These are phyloP conservation scores for Monosporascus sp. DNA, from an alignment of 2,329 filamentous ascomycete species.

Conservation along the genomic window DNA sequence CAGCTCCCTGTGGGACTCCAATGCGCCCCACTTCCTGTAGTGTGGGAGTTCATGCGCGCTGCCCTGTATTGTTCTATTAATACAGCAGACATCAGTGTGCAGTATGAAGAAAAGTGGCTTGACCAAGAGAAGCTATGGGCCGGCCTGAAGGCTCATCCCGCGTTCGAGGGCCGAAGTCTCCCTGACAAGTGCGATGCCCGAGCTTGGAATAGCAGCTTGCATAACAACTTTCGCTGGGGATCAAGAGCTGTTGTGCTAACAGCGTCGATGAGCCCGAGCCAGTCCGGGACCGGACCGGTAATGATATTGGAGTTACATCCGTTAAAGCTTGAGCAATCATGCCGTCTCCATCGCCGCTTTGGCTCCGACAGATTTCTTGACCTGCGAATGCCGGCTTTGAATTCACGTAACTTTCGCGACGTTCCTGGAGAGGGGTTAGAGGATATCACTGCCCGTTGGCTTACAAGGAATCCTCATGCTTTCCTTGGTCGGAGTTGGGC, in stretches of 20 bases:
- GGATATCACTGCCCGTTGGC: constrained; percentile 31
- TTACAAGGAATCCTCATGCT: constrained; percentile 27
- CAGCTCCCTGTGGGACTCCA: constrained; percentile 32
- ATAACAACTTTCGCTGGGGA: constrained; percentile 22
- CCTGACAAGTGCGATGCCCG: constrained; percentile 35
- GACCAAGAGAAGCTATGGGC: constrained; percentile 36
- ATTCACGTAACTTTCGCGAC: constrained; percentile 18
- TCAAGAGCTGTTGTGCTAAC: constrained; percentile 33
- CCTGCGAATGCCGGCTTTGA: constrained; percentile 40
- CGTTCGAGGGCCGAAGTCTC: constrained; percentile 36
- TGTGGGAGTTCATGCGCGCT: constrained; percentile 44
- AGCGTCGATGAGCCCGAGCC: constrained; percentile 31
- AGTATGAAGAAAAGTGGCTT: constrained; percentile 34
- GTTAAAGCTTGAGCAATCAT: constrained; percentile 37
- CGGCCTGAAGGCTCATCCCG: constrained; percentile 28
- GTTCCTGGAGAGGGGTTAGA: constrained; percentile 24
- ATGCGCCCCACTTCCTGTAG: constrained; percentile 37
- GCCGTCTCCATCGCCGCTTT: constrained; percentile 46
- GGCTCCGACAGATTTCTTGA: constrained; percentile 51
- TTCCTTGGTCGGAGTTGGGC: constrained; percentile 40
- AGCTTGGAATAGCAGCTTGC: constrained; percentile 37
- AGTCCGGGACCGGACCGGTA: constrained; percentile 26
- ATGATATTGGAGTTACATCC: constrained; percentile 40
- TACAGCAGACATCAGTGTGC: constrained; percentile 18
- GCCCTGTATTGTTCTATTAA: constrained; percentile 37